Conservation (phyloP, 1,284 basidiomycete genomes). For the Papiliotrema terrestris region DNA sequence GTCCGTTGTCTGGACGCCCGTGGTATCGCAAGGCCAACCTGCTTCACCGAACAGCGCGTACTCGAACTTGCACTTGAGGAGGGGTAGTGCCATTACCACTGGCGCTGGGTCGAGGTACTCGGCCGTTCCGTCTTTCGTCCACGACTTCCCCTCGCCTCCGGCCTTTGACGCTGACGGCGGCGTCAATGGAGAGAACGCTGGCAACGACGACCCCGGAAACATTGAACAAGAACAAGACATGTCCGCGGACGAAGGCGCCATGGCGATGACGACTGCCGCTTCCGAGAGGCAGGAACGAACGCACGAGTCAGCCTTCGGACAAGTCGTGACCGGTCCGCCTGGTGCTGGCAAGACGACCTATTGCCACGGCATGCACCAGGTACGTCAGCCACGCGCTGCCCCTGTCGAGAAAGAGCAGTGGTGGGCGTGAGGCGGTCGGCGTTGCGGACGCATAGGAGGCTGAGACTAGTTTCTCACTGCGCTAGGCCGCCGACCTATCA, state of each 20-base stretch:
- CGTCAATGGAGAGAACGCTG: too few relatives aligned
- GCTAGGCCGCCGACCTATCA: constrained; percentile 74
- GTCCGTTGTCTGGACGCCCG: neutral
- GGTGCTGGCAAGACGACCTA: constrained; percentile 94
- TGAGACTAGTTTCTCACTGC: constrained; percentile 66
- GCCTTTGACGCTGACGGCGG: neutral
- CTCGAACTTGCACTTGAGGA: neutral
- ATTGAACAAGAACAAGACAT: neutral
- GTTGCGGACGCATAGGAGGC: neutral
- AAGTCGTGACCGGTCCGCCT: constrained; percentile 81
- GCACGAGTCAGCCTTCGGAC: constrained; percentile 41
- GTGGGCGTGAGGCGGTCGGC: too few relatives aligned
- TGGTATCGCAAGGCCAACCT: too few relatives aligned
- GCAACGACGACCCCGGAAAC: neutral
- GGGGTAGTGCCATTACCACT: neutral
- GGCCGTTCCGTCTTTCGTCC: constrained; percentile 5
- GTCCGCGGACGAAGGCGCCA: neutral
- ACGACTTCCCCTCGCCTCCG: constrained; percentile 5
- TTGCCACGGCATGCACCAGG: constrained; percentile 85
- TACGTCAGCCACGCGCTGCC: constrained; percentile 14
- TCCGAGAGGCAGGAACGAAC: neutral
- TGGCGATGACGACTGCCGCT: neutral
- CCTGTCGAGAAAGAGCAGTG: too few relatives aligned
- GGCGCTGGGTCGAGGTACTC: neutral
- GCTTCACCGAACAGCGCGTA: neutral